A percentile compares a stretch with the other conserved stretches of the same genome.
phyloP scores from a whole-genome alignment of 2,329 filamentous ascomycete species.

The Samsoniella hepiali region DNA sequence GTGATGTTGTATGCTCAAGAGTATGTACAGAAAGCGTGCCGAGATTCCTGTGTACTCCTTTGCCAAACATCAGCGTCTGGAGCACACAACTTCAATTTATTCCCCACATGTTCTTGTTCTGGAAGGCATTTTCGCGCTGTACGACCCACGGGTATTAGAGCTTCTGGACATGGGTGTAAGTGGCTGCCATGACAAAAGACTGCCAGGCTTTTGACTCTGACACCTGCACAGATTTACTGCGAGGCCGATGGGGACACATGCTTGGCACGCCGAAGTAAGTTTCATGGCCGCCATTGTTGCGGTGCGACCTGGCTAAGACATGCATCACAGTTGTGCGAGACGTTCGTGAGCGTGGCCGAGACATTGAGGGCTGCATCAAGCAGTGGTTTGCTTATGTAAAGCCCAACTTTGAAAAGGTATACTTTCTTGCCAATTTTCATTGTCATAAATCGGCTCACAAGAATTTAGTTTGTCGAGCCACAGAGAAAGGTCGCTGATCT shows the following conservation, averaged over 20 bases:
- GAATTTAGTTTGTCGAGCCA: slow-evolving; percentile 73
- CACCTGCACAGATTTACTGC: slow-evolving; percentile 70
- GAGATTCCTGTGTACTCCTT: slow-evolving; percentile 97
- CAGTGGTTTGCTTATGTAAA: slow-evolving; percentile 98
- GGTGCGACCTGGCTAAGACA: slow-evolving; percentile 17
- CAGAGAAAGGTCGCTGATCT: slow-evolving; percentile 90
- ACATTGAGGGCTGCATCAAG: slow-evolving; percentile 94
- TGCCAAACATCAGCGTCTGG: slow-evolving; percentile 77
- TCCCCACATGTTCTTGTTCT: slow-evolving; percentile 93
- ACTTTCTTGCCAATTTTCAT: slow-evolving; percentile 66
- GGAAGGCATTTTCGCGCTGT: slow-evolving; percentile 93
- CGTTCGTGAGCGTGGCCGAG: slow-evolving; percentile 81
- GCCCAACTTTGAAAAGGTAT: slow-evolving; percentile 82
- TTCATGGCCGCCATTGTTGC: slow-evolving; percentile 15
- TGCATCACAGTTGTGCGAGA: slow-evolving; percentile 68
- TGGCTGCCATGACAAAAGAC: slow-evolving; percentile 1
- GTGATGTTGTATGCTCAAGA: slow-evolving; percentile 18
- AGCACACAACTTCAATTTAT: slow-evolving; percentile 83
- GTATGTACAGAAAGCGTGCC: slow-evolving; percentile 65
- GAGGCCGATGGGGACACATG: slow-evolving; percentile 95
- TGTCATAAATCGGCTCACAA: slow-evolving; percentile 44
- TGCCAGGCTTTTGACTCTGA: neutral
- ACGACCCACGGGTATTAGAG: slow-evolving; percentile 80
- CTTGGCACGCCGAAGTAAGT: slow-evolving; percentile 77
- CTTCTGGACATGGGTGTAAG: slow-evolving; percentile 83